Evolutionary conservation across 306 rosid genomes (phyloP).

Genomic region (Benincasa hispida): DNA sequence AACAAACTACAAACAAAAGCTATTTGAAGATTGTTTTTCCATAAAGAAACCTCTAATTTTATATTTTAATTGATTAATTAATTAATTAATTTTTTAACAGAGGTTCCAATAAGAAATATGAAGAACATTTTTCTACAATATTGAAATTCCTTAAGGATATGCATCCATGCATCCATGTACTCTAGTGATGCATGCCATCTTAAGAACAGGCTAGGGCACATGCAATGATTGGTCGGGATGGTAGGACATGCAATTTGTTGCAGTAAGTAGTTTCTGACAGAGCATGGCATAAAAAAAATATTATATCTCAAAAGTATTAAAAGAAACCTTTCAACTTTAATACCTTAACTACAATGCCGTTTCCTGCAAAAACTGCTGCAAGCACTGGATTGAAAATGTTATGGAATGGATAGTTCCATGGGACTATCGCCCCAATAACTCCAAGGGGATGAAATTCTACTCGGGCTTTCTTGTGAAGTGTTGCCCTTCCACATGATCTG

Average conservation of each 20-base stretch:
- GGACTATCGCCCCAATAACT: conserved; percentile 83
- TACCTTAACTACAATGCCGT: conserved; percentile 84
- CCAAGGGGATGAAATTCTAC: conserved; percentile 95
- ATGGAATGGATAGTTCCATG: conserved; percentile 92
- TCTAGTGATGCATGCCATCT: conserved; percentile 7
- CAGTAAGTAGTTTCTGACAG: not conserved
- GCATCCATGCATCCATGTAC: not conserved
- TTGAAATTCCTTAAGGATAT: not conserved
- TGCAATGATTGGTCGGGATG: not conserved
- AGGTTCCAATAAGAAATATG: not conserved
- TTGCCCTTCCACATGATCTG: conserved; percentile 81
- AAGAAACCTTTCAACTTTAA: conserved; percentile 6
- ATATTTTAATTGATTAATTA: too few relatives aligned
- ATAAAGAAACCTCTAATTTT: not conserved
- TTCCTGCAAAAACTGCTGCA: conserved; percentile 86
- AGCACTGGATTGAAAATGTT: conserved; percentile 86
- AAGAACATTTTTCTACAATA: not conserved
- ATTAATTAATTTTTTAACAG: too few relatives aligned
- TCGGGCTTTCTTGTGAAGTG: conserved; percentile 73
- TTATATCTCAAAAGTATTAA: conserved; percentile 2
- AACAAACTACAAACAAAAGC: not conserved
- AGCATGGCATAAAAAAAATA: conserved; percentile 4
- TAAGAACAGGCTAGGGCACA: not conserved
- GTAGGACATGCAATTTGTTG: not conserved
- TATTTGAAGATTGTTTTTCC: not conserved